A percentile compares a stretch with the other conserved stretches of the same genome.
Conservation (phyloP, 352 stramenopile species). For the Phytophthora cactorum region DNA sequence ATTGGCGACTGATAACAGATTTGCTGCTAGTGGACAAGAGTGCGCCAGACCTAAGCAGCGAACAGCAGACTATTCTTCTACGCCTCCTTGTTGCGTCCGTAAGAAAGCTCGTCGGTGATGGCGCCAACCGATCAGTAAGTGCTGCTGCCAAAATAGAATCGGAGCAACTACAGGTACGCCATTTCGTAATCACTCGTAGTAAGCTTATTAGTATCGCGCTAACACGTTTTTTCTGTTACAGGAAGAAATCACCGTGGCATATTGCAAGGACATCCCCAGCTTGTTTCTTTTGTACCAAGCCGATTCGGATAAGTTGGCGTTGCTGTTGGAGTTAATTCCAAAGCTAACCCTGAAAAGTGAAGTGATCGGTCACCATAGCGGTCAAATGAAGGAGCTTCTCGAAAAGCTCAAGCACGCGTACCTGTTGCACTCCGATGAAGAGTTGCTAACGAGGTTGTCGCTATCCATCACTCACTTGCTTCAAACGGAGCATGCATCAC, state of each 20-base stretch:
- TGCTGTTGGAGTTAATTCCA: conserved; percentile 81
- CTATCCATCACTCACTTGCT: conserved; percentile 74
- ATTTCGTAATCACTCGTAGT: background rate
- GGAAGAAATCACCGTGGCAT: conserved; percentile 81
- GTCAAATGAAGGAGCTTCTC: conserved; percentile 71
- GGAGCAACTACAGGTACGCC: conserved; percentile 56
- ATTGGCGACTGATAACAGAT: conserved; percentile 81
- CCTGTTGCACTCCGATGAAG: conserved; percentile 68
- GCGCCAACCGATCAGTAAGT: conserved; percentile 31
- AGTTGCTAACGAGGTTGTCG: conserved; percentile 69
- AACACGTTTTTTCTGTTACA: conserved; percentile 18
- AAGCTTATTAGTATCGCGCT: background rate
- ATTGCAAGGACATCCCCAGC: conserved; percentile 83
- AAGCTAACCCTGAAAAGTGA: conserved; percentile 67
- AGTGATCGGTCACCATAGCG: conserved; percentile 71
- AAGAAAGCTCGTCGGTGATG: conserved; percentile 56
- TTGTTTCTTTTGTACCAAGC: conserved; percentile 81
- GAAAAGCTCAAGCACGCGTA: conserved; percentile 83
- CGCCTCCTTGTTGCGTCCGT: conserved; percentile 72
- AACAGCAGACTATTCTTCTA: conserved; percentile 85
- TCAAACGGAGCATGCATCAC: conserved; percentile 73
- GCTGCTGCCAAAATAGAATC: conserved; percentile 54
- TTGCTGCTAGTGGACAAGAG: conserved; percentile 84
- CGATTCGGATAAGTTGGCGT: conserved; percentile 76
- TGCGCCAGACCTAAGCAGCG: conserved; percentile 73